Base-by-base conservation (phyloP, 1,284 basidiomycete species). In the Ganoderma multipileum region DNA sequence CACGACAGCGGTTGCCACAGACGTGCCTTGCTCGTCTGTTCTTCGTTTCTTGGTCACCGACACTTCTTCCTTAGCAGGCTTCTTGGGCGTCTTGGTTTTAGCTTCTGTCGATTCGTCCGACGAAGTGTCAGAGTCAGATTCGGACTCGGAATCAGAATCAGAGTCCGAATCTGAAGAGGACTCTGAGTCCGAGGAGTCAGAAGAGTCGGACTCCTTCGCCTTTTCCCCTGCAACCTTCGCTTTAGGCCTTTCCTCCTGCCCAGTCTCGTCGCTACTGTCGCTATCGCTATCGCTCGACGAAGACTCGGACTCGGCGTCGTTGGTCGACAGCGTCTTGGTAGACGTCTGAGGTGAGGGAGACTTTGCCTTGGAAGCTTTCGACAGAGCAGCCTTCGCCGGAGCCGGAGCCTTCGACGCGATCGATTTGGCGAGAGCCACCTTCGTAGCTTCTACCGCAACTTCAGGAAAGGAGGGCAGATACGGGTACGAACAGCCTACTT, bases 41-140 rank as follows among this genome's bases (percentile, higher is more conserved):
- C 86, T 86, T 54, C 86, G 88, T 76, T 89, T 93, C 79, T 93
- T 92, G 1, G 82, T 81, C 12, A 82, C 79, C 63, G 79, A 82
- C 1, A 67, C 61, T 11, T 78, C 74, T 9, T 75, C 72, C 16
- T 63, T 66, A 30, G 61, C 60, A n/a, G 50, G 39, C 39, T 64
- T 58, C 23, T 61, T 69, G 9, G 23, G 23, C 12, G 23, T 26
- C 64, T 54, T 61, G 52, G 52, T 65, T 54, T 38, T 68, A 47
- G 62, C 64, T 50, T 76, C 72, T 11, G 26, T n/a, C 6, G 69
- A 59, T 52, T 72, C 71, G 28, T 73, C 64, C 57, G 70, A 72
- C 57, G 73, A 66, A 61, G 67, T 63, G 44, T 65, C 60, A 20
- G 68, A 70, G 18, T 65, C 61, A 8, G 68, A 64, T 18, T 66